These are phyloP conservation scores for Colletotrichum lupini DNA, from an alignment of 2,329 filamentous ascomycete genomes.

Conservation along the genomic window DNA sequence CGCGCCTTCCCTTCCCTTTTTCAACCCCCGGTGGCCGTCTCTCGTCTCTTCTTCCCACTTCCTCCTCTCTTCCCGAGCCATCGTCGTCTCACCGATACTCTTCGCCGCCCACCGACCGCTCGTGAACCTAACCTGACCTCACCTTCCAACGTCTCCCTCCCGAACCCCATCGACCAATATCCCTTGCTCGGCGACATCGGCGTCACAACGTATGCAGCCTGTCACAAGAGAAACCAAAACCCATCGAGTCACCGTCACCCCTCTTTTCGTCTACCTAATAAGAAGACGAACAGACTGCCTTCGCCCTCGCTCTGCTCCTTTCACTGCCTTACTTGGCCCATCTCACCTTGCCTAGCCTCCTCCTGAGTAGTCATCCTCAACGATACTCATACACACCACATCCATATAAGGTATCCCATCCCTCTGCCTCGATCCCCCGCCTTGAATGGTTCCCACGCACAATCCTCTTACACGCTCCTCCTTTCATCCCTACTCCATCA, in stretches of 20 bases:
- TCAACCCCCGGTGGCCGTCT: neutral
- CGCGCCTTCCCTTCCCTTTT: slow-evolving; percentile 9
- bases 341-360: neutral
- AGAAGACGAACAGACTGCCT: neutral
- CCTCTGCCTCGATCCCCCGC: slow-evolving; percentile 8
- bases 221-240: neutral
- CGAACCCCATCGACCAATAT: neutral
- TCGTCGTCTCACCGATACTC: slow-evolving; percentile 23
- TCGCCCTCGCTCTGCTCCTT: neutral
- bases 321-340: neutral
- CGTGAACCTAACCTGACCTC: neutral
- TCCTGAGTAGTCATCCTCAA: neutral
- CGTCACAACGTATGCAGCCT: slow-evolving; percentile 15
- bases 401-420: slow-evolving; percentile 20
- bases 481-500: slow-evolving; percentile 31
- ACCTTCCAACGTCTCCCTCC: neutral
- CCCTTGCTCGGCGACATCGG: slow-evolving; percentile 32
- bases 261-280: neutral
- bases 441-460: slow-evolving; percentile 11
- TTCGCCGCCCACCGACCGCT: slow-evolving; percentile 8
- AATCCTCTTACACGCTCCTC: slow-evolving; percentile 34
- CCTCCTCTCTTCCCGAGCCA: neutral
- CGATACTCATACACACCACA: slow-evolving; percentile 2
- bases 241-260: neutral
- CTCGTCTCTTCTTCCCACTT: neutral